A percentile compares a stretch with the other conserved stretches of the same genome.
phyloP scores from a whole-genome alignment of 2,329 filamentous ascomycete species.

The Aspergillus pseudotamarii region DNA sequence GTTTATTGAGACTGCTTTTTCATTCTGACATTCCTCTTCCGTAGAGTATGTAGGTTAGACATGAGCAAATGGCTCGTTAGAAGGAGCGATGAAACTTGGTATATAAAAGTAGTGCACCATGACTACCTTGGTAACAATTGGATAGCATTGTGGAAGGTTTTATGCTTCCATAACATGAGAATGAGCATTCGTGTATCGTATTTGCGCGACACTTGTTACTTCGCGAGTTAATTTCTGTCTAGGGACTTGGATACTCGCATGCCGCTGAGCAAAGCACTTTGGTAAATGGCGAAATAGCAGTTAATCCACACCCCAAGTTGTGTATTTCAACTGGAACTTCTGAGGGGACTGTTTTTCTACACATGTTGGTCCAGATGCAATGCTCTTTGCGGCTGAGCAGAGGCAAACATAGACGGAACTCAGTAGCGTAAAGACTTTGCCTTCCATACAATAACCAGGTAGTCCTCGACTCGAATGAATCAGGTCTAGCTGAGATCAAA shows the following conservation, averaged over 20 bases:
- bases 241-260: no score
- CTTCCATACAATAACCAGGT: not conserved
- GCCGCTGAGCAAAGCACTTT: no score
- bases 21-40: not conserved
- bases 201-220: not conserved
- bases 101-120: not conserved
- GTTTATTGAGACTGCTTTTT: not conserved
- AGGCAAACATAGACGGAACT: not conserved
- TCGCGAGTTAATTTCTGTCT: no score
- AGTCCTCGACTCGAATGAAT: no score
- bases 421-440: not conserved
- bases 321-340: no score
- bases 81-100: not conserved
- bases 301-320: no score
- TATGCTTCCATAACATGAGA: not conserved
- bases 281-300: no score
- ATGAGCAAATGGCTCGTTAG: not conserved
- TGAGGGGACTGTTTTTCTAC: no score
- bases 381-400: no score
- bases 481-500: conserved; percentile 25
- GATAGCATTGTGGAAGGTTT: not conserved
- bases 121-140: not conserved
- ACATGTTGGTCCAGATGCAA: no score
- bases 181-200: not conserved
- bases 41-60: not conserved